Conservation (phyloP, 2,329 filamentous ascomycete species). For the Fusarium nodosum region DNA sequence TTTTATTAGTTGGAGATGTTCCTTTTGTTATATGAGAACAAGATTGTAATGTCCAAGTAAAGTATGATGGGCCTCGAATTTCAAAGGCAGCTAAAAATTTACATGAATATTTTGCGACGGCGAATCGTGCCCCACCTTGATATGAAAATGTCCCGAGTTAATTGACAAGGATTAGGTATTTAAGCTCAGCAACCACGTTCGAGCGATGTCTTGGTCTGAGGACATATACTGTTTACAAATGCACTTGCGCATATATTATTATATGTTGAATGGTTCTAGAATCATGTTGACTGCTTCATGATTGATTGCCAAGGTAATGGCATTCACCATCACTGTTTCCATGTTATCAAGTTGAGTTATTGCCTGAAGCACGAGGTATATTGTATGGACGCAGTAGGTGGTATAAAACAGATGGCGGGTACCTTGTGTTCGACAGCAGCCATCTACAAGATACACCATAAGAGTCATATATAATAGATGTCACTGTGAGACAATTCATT, state of each 20-base stretch:
- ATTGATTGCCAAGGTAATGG: not conserved
- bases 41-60: slow-evolving; percentile 1
- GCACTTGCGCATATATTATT: not conserved
- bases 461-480: not conserved
- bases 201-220: not conserved
- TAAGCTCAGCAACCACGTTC: slow-evolving; percentile 10
- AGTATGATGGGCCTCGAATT: not conserved
- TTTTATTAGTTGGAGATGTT: not conserved
- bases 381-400: too few species aligned
- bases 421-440: not conserved
- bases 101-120: slow-evolving; percentile 38
- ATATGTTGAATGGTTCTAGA: not conserved
- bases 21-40: not conserved
- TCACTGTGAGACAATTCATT: not conserved
- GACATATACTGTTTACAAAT: not conserved
- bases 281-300: not conserved
- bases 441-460: not conserved
- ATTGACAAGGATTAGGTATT: slow-evolving; percentile 26
- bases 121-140: slow-evolving; percentile 40
- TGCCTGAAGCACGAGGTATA: not conserved
- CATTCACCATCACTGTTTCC: not conserved
- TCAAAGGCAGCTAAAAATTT: slow-evolving; percentile 38
- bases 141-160: slow-evolving; percentile 31
- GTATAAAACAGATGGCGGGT: not conserved
- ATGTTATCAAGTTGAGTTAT: not conserved